Evolutionary conservation across 164 flowering plant species (phyloP).

Genomic region (Chloranthus sessilifolius): DNA sequence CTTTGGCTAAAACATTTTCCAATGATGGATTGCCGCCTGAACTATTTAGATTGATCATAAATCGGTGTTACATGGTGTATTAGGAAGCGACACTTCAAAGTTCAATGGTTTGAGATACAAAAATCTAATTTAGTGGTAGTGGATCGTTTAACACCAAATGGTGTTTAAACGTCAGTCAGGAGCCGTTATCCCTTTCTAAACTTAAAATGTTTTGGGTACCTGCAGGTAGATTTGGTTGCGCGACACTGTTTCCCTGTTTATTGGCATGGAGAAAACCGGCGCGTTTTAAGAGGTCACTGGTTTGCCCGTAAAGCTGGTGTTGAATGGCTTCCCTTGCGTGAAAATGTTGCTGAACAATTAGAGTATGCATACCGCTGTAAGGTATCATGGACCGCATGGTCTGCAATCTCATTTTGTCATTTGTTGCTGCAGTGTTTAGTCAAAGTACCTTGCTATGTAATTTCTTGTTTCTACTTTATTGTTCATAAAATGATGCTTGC

Average conservation of each 20-base stretch:
- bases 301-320: slow-evolving; percentile 91
- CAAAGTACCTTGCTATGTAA: not conserved
- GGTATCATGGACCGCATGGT: slow-evolving; percentile 35
- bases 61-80: too few relatives aligned
- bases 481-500: slow-evolving; percentile 1
- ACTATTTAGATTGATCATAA: too few relatives aligned
- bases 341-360: slow-evolving; percentile 91
- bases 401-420: not conserved
- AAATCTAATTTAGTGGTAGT: too few relatives aligned
- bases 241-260: slow-evolving; percentile 96
- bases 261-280: slow-evolving; percentile 92
- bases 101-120: too few relatives aligned
- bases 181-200: slow-evolving; percentile 3
- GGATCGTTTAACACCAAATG: too few relatives aligned
- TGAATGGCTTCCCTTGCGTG: slow-evolving; percentile 94
- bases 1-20: too few relatives aligned
- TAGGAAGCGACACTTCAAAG: too few relatives aligned
- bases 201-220: not conserved
- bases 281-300: slow-evolving; percentile 98
- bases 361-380: slow-evolving; percentile 79
- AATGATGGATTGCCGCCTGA: too few relatives aligned
- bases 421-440: too few relatives aligned
- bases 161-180: too few relatives aligned
- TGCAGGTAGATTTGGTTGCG: slow-evolving; percentile 78
- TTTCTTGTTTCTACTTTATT: not conserved